phyloP scores from a whole-genome alignment of 208 protist species.

The Leishmania lainsoni region DNA sequence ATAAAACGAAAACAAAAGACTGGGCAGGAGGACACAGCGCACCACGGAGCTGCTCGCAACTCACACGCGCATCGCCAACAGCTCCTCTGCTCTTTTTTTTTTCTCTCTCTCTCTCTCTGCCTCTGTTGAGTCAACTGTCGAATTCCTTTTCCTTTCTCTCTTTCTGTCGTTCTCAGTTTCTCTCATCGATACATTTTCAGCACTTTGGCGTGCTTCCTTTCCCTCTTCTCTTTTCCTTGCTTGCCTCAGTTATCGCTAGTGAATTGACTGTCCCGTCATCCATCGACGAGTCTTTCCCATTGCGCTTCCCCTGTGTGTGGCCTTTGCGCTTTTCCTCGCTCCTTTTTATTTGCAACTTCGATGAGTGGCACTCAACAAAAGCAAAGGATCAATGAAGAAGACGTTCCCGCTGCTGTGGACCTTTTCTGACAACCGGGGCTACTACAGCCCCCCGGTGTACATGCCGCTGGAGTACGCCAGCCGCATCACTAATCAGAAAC shows the following conservation, averaged over 20 bases:
- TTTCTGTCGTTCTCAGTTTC: background rate
- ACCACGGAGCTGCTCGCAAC: background rate
- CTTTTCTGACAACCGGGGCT: slow-evolving; percentile 79
- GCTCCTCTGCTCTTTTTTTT: background rate
- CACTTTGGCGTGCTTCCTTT: background rate
- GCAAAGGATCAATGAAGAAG: slow-evolving; percentile 41
- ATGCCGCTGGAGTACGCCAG: slow-evolving; percentile 88
- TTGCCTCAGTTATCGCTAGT: background rate
- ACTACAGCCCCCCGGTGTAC: slow-evolving; percentile 86
- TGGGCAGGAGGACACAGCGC: background rate
- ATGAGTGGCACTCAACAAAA: background rate
- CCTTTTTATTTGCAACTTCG: background rate
- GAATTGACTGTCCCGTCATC: background rate
- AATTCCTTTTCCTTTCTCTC: background rate
- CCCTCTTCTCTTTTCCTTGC: background rate
- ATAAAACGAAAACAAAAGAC: background rate
- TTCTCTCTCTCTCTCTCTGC: background rate
- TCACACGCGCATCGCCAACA: background rate
- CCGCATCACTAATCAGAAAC: slow-evolving; percentile 83
- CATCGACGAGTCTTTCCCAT: background rate
- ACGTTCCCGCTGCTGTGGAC: slow-evolving; percentile 52
- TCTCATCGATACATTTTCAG: background rate
- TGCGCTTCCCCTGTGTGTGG: background rate
- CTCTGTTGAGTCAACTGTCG: background rate
- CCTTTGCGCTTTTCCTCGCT: background rate